These are phyloP conservation scores for Pythium apleroticum DNA, from an alignment of 352 stramenopile species.

Conservation along the genomic window DNA sequence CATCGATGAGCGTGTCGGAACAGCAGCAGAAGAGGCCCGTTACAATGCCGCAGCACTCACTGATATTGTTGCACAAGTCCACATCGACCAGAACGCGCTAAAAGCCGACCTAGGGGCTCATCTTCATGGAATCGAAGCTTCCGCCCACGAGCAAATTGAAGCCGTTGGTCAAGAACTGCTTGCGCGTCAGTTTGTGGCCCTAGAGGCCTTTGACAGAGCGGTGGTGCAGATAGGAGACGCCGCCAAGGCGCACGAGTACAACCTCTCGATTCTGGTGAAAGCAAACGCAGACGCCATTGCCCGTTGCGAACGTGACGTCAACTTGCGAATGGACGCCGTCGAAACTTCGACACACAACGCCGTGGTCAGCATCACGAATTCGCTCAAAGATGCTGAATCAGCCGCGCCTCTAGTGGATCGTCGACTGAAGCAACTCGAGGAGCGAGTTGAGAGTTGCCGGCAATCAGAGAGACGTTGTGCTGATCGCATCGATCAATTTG, in stretches of 20 bases:
- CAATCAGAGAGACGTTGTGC: too few relatives aligned
- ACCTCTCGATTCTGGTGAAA: too few relatives aligned
- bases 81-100: background rate
- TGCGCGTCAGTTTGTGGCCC: background rate
- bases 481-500: too few relatives aligned
- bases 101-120: background rate
- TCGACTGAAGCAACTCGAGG: too few relatives aligned
- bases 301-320: background rate
- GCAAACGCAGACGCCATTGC: too few relatives aligned
- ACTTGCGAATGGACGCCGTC: background rate
- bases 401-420: too few relatives aligned
- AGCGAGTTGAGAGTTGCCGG: too few relatives aligned
- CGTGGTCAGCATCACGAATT: too few relatives aligned
- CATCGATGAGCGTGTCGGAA: background rate
- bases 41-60: background rate
- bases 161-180: background rate
- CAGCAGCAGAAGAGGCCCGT: background rate
- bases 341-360: too few relatives aligned
- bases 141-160: background rate
- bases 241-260: too few relatives aligned
- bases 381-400: too few relatives aligned
- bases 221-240: too few relatives aligned
- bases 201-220: background rate
- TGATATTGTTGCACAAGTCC: background rate
- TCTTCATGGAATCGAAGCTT: background rate